Percentiles rank a stretch among this genome's conserved stretches.
Conservation (phyloP, 2,329 filamentous ascomycete genomes). For the Claviceps humidiphila region DNA sequence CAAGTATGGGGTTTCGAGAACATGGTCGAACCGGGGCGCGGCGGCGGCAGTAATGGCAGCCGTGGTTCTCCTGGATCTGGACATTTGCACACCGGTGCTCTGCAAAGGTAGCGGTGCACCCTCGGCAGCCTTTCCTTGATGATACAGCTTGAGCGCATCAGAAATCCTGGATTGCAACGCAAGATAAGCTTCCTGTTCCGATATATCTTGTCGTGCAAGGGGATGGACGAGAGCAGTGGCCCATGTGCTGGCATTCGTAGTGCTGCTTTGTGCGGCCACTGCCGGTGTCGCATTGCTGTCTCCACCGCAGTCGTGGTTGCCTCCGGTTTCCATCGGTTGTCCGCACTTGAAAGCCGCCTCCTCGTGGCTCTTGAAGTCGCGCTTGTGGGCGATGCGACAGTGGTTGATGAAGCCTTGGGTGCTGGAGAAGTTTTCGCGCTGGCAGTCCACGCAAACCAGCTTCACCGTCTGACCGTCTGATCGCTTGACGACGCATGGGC, state of each 20-base stretch:
- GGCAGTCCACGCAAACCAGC: slow-evolving; percentile 78
- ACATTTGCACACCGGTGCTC: slow-evolving; percentile 9
- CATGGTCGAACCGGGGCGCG: slow-evolving; percentile 30
- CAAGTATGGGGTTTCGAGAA: slow-evolving; percentile 50
- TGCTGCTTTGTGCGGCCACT: not conserved
- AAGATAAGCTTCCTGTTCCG: slow-evolving; percentile 37
- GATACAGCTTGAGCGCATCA: slow-evolving; percentile 38
- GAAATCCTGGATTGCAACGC: slow-evolving; percentile 40
- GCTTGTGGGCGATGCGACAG: slow-evolving; percentile 86
- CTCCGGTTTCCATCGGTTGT: slow-evolving; percentile 52
- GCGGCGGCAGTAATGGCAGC: not conserved
- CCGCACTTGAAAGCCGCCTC: slow-evolving; percentile 83
- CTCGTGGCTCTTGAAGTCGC: slow-evolving; percentile 92
- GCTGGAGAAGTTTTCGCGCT: slow-evolving; percentile 84
- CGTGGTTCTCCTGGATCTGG: not conserved
- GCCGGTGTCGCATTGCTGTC: slow-evolving; percentile 13
- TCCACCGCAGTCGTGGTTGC: slow-evolving; percentile 5
- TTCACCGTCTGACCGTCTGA: slow-evolving; percentile 80
- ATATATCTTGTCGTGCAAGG: slow-evolving; percentile 30
- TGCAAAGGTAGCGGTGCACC: slow-evolving; percentile 31
- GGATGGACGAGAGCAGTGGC: slow-evolving; percentile 19
- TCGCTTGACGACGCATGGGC: slow-evolving; percentile 73
- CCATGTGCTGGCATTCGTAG: not conserved
- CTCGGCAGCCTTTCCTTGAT: slow-evolving; percentile 37
- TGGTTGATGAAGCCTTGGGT: slow-evolving; percentile 99